Evolutionary conservation across 257 asterid genomes (phyloP).

Genomic region (Phtheirospermum japonicum): DNA sequence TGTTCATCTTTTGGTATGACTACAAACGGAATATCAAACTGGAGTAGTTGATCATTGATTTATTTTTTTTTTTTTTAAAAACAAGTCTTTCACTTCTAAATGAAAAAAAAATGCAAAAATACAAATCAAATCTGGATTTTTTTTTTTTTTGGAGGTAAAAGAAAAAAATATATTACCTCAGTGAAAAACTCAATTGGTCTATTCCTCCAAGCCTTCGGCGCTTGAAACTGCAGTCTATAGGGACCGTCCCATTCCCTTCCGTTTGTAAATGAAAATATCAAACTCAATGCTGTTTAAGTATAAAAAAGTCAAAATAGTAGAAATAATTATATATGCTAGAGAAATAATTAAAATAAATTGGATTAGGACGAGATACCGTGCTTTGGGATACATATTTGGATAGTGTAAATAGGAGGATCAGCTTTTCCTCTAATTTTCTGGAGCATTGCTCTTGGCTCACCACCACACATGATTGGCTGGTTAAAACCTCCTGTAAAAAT

Average conservation of each 20-base stretch:
- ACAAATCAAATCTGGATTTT: neutral
- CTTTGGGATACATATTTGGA: slow-evolving; percentile 84
- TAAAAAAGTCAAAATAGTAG: no score
- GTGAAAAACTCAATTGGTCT: slow-evolving; percentile 59
- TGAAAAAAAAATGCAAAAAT: no score
- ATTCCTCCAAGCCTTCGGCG: slow-evolving; percentile 69
- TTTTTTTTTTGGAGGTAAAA: no score
- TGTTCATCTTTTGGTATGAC: no score
- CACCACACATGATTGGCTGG: slow-evolving; percentile 96
- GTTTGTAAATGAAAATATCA: slow-evolving; percentile 87
- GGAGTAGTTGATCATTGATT: no score
- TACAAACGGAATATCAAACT: no score
- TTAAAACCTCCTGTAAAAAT: slow-evolving; percentile 71
- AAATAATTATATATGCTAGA: neutral
- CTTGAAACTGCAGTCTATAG: slow-evolving; percentile 73
- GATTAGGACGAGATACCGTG: slow-evolving; percentile 45
- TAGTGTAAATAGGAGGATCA: slow-evolving; percentile 66
- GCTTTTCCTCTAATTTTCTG: slow-evolving; percentile 73
- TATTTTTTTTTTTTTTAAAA: no score
- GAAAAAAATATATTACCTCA: slow-evolving; percentile 41
- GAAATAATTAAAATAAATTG: neutral
- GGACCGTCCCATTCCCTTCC: slow-evolving; percentile 92
- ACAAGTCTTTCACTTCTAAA: no score
- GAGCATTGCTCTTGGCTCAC: slow-evolving; percentile 89
- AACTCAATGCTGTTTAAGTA: slow-evolving; percentile 54